Conservation (phyloP, 2,329 filamentous ascomycete species). For the Elsinoe ampelina region DNA sequence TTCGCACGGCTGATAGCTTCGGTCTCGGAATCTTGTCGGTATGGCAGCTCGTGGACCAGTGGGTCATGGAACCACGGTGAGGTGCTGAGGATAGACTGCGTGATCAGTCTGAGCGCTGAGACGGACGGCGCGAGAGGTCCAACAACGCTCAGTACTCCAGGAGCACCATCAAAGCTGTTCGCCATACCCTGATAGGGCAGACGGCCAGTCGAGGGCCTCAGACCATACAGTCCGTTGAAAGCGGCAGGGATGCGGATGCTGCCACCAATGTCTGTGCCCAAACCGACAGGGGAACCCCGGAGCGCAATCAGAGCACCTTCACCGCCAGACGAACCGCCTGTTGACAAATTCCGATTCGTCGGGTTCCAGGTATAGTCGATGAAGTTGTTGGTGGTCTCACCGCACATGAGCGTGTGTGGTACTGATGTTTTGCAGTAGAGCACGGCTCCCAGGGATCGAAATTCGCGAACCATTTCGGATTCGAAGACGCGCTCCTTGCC, state of each 20-base stretch:
- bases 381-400: conserved; percentile 54
- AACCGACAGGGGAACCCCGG: conserved; percentile 45
- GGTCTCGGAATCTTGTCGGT: conserved; percentile 42
- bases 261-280: conserved; percentile 50
- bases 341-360: conserved; percentile 44
- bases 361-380: conserved; percentile 51
- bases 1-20: conserved; percentile 32
- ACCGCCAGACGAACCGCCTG: conserved; percentile 51
- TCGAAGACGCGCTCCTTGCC: conserved; percentile 44
- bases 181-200: conserved; percentile 50
- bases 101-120: conserved; percentile 45
- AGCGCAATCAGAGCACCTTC: conserved; percentile 49
- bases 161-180: conserved; percentile 57
- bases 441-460: conserved; percentile 46
- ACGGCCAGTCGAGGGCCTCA: conserved; percentile 46
- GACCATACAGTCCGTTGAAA: conserved; percentile 49
- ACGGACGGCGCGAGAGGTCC: conserved; percentile 53
- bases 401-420: conserved; percentile 48
- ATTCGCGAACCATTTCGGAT: conserved; percentile 49
- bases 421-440: conserved; percentile 49
- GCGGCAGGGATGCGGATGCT: conserved; percentile 51
- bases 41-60: conserved; percentile 55
- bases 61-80: conserved; percentile 60
- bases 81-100: conserved; percentile 47
- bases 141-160: conserved; percentile 51